A percentile compares a stretch with the other conserved stretches of the same genome.
phyloP scores from a whole-genome alignment of 2,329 filamentous ascomycete species.

The Oidium heveae region DNA sequence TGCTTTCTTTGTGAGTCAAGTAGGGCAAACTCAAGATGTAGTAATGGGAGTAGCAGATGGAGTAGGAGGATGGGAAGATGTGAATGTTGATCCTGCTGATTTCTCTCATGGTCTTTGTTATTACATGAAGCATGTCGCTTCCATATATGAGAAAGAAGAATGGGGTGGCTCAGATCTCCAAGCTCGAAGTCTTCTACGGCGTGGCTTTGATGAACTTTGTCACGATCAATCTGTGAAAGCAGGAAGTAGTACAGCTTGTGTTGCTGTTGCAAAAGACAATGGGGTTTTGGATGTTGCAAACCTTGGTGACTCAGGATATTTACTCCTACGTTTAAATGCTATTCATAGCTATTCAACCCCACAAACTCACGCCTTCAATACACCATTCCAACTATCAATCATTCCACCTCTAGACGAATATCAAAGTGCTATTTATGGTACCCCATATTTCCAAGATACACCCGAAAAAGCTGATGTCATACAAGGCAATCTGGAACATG shows the following conservation, averaged over 20 bases:
- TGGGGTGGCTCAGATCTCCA: slow-evolving; percentile 19
- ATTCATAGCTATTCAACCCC: slow-evolving; percentile 62
- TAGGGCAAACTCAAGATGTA: slow-evolving; percentile 47
- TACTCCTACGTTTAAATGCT: slow-evolving; percentile 64
- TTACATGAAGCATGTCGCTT: slow-evolving; percentile 63
- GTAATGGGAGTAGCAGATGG: slow-evolving; percentile 84
- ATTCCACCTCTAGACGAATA: slow-evolving; percentile 57
- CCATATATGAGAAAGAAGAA: slow-evolving; percentile 10
- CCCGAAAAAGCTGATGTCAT: slow-evolving; percentile 66
- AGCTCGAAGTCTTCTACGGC: slow-evolving; percentile 50
- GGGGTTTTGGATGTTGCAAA: slow-evolving; percentile 75
- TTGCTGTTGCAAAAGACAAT: slow-evolving; percentile 50
- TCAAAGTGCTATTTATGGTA: slow-evolving; percentile 65
- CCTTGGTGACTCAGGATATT: slow-evolving; percentile 80
- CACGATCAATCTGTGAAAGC: slow-evolving; percentile 47
- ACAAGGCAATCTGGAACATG: slow-evolving; percentile 54
- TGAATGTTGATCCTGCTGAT: slow-evolving; percentile 77
- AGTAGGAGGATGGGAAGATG: slow-evolving; percentile 85
- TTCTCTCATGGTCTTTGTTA: slow-evolving; percentile 87
- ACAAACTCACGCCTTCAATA: slow-evolving; percentile 95
- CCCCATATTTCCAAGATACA: slow-evolving; percentile 54
- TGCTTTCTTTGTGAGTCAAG: slow-evolving; percentile 71
- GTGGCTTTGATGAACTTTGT: slow-evolving; percentile 62
- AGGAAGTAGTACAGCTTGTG: slow-evolving; percentile 76
- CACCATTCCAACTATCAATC: slow-evolving; percentile 78